Conservation (phyloP, 2,329 filamentous ascomycete species). For the Metarhizium rileyi region DNA sequence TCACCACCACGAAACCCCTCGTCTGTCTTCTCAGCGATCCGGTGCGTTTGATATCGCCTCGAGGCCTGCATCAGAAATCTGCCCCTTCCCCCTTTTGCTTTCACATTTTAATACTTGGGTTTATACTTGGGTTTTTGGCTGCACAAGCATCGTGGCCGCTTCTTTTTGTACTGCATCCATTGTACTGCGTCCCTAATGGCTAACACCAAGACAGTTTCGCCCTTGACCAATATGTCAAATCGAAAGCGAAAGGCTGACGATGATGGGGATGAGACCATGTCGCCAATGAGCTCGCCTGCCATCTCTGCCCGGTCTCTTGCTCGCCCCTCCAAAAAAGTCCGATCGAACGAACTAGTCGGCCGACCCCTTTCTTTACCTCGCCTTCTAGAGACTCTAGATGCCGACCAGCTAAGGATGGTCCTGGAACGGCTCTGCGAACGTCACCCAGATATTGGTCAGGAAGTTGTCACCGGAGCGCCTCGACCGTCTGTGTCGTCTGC, state of each 20-base stretch:
- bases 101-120: too few relatives aligned
- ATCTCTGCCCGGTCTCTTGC: constrained; percentile 58
- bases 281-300: constrained; percentile 73
- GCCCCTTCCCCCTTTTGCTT: neutral
- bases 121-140: neutral
- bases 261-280: constrained; percentile 79
- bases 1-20: constrained; percentile 46
- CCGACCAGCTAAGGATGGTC: constrained; percentile 71
- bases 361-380: constrained; percentile 50
- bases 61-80: neutral
- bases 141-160: neutral
- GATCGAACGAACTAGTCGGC: constrained; percentile 55
- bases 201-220: constrained; percentile 21
- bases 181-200: neutral
- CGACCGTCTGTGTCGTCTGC: constrained; percentile 77
- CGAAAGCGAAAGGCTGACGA: constrained; percentile 83
- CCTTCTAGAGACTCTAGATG: constrained; percentile 89
- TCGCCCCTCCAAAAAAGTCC: constrained; percentile 53
- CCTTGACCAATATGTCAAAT: constrained; percentile 43
- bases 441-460: constrained; percentile 74
- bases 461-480: constrained; percentile 76
- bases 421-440: constrained; percentile 87
- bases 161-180: neutral
- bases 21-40: constrained; percentile 44
- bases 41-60: constrained; percentile 34